Evolutionary conservation across 805 yeast species (phyloP), one percentile per base, ranked within the genome.

Genomic region (Teunomyces tritomae): DNA sequence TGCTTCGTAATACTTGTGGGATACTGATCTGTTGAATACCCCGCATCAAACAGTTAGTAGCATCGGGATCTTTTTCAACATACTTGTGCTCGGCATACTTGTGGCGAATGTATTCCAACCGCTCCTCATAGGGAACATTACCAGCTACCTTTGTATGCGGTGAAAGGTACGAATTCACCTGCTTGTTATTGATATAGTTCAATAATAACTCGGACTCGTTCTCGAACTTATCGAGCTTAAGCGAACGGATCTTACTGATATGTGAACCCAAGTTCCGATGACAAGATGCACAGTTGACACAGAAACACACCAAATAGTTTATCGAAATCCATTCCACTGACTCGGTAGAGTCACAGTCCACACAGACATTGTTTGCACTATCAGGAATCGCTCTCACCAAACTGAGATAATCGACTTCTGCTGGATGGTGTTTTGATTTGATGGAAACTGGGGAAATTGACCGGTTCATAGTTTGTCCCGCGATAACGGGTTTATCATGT

Each of bases 241-340:
- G 70, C 0, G 96, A 88, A 52, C 88, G 75, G 3, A 91, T 80
- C 60, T 86, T 89, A 5, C 94, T 80, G 4, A 89, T 76, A 53
- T 86, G 90, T 0, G 96, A 76, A 0, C 97, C 97, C 61, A 92
- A 65, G 16, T 89, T 83, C 47, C 97, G 73, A 64, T 91, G 97
- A n/a, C 84, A 83, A 0, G 96, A 90, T 0, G 96, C 83, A 58
- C 98, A 91, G 44, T 84, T 82, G 39, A 89, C 84, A 64, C 98
- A 91, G 24, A 92, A 71, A 3, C 85, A 80, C 27, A 83, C 82
- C 46, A 89, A 65, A 36, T 85, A 65, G 57, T 87, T 90, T 49
- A 89, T 73, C 0, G 96, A 87, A 3, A 92, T 78, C 97, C 97
- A 91, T 55, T 90, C 96, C 11, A 87, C 95, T 10, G 78, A 68